These are phyloP conservation scores for Eimeria tenella DNA, from an alignment of 169 alveolate species.

Conservation along the genomic window DNA sequence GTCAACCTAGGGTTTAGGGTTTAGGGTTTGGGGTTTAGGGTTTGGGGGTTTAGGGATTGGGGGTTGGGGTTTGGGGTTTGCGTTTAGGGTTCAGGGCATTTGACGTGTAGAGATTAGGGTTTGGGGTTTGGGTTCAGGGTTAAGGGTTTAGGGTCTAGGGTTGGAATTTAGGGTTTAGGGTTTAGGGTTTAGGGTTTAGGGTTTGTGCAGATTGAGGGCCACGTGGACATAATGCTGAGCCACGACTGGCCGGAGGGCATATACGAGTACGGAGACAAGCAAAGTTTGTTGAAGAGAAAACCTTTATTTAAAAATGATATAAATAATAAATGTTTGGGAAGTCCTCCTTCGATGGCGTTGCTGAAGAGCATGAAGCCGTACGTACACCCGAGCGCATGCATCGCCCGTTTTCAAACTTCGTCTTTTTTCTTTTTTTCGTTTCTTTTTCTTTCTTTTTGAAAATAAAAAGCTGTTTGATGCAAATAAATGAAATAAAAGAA, in stretches of 20 bases:
- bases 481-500: background rate
- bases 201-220: conserved; percentile 82
- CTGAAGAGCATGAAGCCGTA: conserved; percentile 65
- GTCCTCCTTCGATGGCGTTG: conserved; percentile 40
- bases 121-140: no score
- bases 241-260: conserved; percentile 98
- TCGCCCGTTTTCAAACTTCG: background rate
- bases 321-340: background rate
- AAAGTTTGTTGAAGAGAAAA: background rate
- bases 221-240: conserved; percentile 93
- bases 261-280: conserved; percentile 51
- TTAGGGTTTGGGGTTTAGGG: no score
- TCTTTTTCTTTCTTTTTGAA: background rate
- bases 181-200: no score
- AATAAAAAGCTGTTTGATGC: background rate
- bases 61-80: no score
- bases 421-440: no score
- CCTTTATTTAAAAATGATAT: conserved; percentile 31
- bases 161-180: no score
- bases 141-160: no score
- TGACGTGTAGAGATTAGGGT: no score
- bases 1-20: no score
- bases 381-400: background rate
- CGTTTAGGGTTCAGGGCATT: no score
- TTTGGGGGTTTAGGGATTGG: no score